These are phyloP conservation scores for Osmanthus fragrans DNA, from an alignment of 257 asterid species.

Conservation along the genomic window DNA sequence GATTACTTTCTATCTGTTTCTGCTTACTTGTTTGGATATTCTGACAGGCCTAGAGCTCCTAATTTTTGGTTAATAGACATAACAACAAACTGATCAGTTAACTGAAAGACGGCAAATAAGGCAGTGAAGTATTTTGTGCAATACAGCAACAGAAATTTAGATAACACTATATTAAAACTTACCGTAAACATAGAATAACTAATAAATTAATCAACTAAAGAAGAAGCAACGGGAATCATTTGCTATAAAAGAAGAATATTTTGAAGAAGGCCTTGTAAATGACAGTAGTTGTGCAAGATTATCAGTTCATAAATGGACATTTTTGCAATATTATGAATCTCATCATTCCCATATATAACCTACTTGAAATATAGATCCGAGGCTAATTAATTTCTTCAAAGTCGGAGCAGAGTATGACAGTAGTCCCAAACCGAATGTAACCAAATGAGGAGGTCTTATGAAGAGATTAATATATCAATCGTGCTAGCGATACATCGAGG, in stretches of 20 bases:
- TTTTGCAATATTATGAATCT: conserved; percentile 1
- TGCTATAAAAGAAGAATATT: background rate
- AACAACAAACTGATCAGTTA: conserved; percentile 10
- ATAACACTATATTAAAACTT: background rate
- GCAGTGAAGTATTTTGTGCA: background rate
- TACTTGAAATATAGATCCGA: background rate
- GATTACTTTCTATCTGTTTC: background rate
- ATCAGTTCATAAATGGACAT: conserved; percentile 1
- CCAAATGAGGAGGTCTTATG: background rate
- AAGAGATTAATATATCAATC: background rate
- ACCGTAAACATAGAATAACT: background rate
- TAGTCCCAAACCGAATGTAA: background rate
- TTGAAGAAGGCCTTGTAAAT: background rate
- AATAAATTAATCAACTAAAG: background rate
- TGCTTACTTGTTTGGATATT: conserved; percentile 12
- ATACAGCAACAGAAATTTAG: conserved; percentile 8
- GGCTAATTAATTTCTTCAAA: background rate
- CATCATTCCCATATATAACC: background rate
- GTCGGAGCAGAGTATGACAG: background rate
- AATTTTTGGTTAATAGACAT: conserved; percentile 8
- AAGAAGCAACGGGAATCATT: background rate
- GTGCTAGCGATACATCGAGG: too few relatives aligned
- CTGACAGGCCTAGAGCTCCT: background rate
- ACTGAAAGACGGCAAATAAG: background rate
- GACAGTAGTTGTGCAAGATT: background rate